A percentile compares a stretch with the other conserved stretches of the same genome.
Evolutionary conservation across 768 basidiomycete species (phyloP).

Genomic region (Suillus luteus): DNA sequence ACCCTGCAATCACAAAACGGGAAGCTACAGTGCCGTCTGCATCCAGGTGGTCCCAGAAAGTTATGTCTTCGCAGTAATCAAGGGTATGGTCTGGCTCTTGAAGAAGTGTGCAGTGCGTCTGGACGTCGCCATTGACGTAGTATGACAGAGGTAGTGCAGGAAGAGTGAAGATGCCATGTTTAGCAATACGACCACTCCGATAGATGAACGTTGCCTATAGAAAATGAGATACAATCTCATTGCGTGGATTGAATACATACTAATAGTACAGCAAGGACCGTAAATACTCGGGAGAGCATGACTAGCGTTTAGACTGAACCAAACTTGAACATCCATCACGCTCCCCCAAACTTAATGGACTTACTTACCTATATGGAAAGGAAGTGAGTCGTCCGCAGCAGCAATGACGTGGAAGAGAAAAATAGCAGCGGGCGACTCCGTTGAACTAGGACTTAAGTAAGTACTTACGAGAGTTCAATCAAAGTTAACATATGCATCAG

Average conservation of each 20-base stretch:
- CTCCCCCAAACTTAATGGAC: neutral
- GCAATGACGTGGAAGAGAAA: neutral
- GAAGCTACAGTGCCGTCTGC: constrained; percentile 38
- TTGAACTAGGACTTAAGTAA: neutral
- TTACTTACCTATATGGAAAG: neutral
- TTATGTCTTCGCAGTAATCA: constrained; percentile 63
- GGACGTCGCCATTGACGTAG: constrained; percentile 51
- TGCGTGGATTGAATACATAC: neutral
- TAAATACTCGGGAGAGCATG: neutral
- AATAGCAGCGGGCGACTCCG: neutral
- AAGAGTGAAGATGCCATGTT: constrained; percentile 43
- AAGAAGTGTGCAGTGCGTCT: constrained; percentile 46
- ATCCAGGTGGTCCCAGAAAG: constrained; percentile 63
- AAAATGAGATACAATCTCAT: neutral
- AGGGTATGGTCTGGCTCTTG: constrained; percentile 33
- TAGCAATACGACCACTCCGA: constrained; percentile 43
- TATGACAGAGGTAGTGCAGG: constrained; percentile 52
- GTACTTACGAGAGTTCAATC: neutral
- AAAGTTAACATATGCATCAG: neutral
- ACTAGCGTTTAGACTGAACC: neutral
- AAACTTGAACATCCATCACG: neutral
- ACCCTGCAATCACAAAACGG: constrained; percentile 46
- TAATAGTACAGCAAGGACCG: constrained; percentile 1
- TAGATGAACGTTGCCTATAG: constrained; percentile 47
- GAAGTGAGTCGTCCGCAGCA: neutral